Evolutionary conservation across 345 rosid species (phyloP).

Genomic region (Garcia nutans): DNA sequence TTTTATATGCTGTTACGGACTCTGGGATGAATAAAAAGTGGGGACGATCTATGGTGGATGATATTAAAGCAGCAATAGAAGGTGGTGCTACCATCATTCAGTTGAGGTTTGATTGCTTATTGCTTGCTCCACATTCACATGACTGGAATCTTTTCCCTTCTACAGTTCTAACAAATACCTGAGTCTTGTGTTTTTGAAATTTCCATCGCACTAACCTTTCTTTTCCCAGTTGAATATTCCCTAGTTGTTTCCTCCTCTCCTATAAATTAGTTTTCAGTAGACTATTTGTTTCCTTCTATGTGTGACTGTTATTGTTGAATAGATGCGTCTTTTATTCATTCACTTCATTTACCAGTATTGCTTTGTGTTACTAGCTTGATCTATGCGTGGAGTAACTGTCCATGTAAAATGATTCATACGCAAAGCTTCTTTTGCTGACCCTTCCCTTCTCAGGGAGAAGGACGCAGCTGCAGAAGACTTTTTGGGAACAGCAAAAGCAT

Average conservation of each 20-base stretch:
- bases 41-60: constrained; percentile 61
- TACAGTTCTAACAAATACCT: background rate
- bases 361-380: background rate
- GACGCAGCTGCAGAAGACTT: constrained; percentile 61
- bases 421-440: background rate
- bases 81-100: constrained; percentile 95
- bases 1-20: constrained; percentile 90
- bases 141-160: background rate
- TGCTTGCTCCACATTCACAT: background rate
- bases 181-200: background rate
- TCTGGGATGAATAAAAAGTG: constrained; percentile 77
- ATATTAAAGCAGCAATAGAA: constrained; percentile 71
- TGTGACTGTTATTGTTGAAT: background rate
- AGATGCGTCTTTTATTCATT: background rate
- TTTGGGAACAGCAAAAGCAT: constrained; percentile 66
- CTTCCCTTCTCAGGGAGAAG: constrained; percentile 50
- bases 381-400: background rate
- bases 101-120: constrained; percentile 49
- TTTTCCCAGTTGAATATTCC: background rate
- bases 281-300: no score
- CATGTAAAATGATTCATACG: background rate
- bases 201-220: background rate
- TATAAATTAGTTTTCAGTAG: background rate
- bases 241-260: background rate
- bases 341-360: background rate